Base-by-base conservation (phyloP, 352 stramenopile genomes). In the Elongisporangium anandrum region DNA sequence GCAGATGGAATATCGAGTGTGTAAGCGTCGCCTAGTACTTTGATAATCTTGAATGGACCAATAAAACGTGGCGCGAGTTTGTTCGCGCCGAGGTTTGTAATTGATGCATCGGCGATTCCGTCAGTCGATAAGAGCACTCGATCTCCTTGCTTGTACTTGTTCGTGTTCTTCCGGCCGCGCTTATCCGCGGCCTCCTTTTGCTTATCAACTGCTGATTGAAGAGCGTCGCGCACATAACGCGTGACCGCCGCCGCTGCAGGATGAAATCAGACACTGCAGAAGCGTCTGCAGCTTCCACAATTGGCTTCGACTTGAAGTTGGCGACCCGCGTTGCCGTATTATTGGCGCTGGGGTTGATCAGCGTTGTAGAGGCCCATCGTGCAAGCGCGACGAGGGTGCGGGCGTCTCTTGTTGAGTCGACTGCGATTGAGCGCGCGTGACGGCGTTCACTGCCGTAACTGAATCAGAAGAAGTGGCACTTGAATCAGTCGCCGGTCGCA, bases 101-200 rank as follows among this genome's bases (percentile, higher is more conserved):
- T 34, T 29, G 41, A 20, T 10, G 52, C n/a, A 8, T 23, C 29
- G 22, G 13, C 2, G 21, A 63, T 59, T 3, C 48, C 56, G 3
- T 51, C 38, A 0, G 41, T 60, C 4, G 58, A 66, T 19, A 73
- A 13, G 6, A 73, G 21, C 0, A 73, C 62, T 10, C 41, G 53
- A 17, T 67, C 54, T 2, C 59, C 63, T 7, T 56, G 15, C 4
- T 8, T 19, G 19, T 61, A 68, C 13, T 16, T 34, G 41, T 29
- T 21, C n/a, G 9, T 24, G 38, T 64, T 69, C 29, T 54, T 56
- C 4, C 59, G 48, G 15, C 52, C 59, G 6, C 57, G 52, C 13
- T 50, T 13, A 54, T 73, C 66, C 0, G 60, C 56, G 20, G 63
- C n/a, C 17, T 64, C 54, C 50, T 78, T 75, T 15, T 78, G 63